Evolutionary conservation across 2,329 filamentous ascomycete genomes (phyloP).

Genomic region (Diaporthe capsici): DNA sequence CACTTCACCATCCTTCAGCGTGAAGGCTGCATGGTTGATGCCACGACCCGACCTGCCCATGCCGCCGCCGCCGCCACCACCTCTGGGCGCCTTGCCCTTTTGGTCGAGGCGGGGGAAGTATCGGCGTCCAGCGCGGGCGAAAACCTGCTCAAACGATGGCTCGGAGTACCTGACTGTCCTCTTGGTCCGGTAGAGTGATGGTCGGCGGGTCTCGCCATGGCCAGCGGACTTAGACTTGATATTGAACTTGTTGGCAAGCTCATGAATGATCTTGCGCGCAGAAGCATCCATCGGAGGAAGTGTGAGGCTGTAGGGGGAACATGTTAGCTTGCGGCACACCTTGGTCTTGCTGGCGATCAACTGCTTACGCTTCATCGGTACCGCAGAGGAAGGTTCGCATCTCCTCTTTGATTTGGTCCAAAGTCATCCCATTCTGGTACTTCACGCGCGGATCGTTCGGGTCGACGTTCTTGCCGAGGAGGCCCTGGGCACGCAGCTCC

Average conservation of each 20-base stretch:
- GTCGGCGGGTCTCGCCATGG: constrained; percentile 79
- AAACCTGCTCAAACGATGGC: constrained; percentile 64
- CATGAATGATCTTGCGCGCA: constrained; percentile 84
- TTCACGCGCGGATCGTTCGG: constrained; percentile 75
- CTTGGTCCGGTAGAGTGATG: constrained; percentile 81
- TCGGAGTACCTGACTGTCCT: constrained; percentile 75
- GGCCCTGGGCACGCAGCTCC: constrained; percentile 74
- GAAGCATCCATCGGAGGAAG: constrained; percentile 88
- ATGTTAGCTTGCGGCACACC: constrained; percentile 34
- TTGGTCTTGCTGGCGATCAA: no score
- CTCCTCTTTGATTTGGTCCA: constrained; percentile 80
- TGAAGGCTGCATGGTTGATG: constrained; percentile 59
- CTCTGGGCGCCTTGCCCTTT: constrained; percentile 47
- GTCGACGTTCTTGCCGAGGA: constrained; percentile 72
- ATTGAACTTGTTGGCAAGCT: constrained; percentile 80
- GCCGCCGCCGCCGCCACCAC: constrained; percentile 43
- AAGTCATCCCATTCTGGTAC: constrained; percentile 79
- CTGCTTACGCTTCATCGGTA: constrained; percentile 72
- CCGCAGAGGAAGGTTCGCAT: constrained; percentile 79
- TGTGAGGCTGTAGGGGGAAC: constrained; percentile 66
- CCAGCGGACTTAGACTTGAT: constrained; percentile 90
- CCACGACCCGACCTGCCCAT: constrained; percentile 49
- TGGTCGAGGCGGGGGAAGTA: constrained; percentile 70
- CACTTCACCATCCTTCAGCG: constrained; percentile 86
- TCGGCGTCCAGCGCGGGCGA: constrained; percentile 62